Base-by-base conservation (phyloP, 2,329 filamentous ascomycete genomes). In the Pseudogymnoascus verrucosus region DNA sequence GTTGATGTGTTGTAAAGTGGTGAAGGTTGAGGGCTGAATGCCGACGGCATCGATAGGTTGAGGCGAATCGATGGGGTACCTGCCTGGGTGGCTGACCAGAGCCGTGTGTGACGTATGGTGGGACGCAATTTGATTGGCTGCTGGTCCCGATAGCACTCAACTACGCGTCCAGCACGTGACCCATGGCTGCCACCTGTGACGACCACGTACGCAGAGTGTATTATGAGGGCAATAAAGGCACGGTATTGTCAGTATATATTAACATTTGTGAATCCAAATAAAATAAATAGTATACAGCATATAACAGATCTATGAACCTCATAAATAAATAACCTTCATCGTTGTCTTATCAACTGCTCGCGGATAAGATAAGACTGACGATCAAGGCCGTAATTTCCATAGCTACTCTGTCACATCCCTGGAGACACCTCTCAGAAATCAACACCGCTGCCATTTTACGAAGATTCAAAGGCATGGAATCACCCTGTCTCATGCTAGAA, bases 41-140 rank as follows among this genome's bases (percentile, higher is more conserved):
- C 59, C 19, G 59, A 40, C 6, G 31, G 59, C 11, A 26, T 37
- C 59, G 59, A 61, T 40, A 40, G 59, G 47, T 54, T 54, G 47
- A 60, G 57, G 57, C 57, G 57, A 60, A 60, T 40, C 11, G 57
- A 39, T 54, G 28, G 57, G 57, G 57, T 60, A 60, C 57, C 57
- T 60, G 57, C 57, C 57, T 60, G 57, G 57, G 47, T 54, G 47
- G 47, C 47, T 54, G 47, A 54, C 47, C 47, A 54, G 47, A 14
- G 47, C 26, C 44, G 23, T 31, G 26, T 31, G 47, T 54, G 47
- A 54, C 47, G 47, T 54, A 54, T 54, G 26, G 16, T 31, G 26
- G 47, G 47, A 23, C 47, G 47, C 26, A 8, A 31, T 54, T 5
- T 54, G 26, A 54, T 54, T 54, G 47, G 47, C n/a, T 54, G 47